Evolutionary conservation across 2,329 filamentous ascomycete species (phyloP).

Genomic region (Lecanicillium sp.): DNA sequence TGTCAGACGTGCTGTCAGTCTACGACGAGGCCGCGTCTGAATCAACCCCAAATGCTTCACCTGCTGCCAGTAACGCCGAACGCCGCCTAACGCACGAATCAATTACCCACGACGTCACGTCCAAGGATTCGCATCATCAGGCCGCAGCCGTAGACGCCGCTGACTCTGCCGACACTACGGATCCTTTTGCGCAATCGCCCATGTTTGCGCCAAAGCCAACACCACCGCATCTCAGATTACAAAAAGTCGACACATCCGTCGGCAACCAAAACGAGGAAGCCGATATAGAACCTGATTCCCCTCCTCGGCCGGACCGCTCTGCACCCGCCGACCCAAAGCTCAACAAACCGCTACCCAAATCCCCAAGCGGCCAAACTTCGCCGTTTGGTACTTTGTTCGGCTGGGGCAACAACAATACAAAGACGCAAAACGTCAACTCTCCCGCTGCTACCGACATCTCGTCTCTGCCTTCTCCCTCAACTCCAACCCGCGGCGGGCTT

Average conservation of each 20-base stretch:
- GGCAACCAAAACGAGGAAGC: constrained; percentile 17
- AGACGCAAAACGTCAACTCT: constrained; percentile 17
- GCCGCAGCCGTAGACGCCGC: neutral
- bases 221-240: constrained; percentile 45
- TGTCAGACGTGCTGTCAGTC: constrained; percentile 33
- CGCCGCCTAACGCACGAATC: constrained; percentile 9
- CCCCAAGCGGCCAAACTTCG: constrained; percentile 35
- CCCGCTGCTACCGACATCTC: constrained; percentile 43
- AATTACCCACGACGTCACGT: constrained; percentile 24
- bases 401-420: constrained; percentile 35
- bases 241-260: constrained; percentile 27
- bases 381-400: constrained; percentile 45
- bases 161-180: constrained; percentile 23
- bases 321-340: constrained; percentile 27
- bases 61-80: constrained; percentile 15
- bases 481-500: constrained; percentile 26
- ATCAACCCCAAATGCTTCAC: constrained; percentile 16
- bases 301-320: constrained; percentile 18
- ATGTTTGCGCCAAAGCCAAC: constrained; percentile 40
- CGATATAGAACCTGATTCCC: constrained; percentile 16
- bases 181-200: constrained; percentile 34
- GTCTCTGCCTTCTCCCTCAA: constrained; percentile 45
- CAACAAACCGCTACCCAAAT: constrained; percentile 48
- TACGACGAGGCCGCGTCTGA: constrained; percentile 28
- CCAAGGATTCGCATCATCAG: constrained; percentile 17